Conservation (phyloP, 179 eudicot species). For the Patellifolia procumbens region DNA sequence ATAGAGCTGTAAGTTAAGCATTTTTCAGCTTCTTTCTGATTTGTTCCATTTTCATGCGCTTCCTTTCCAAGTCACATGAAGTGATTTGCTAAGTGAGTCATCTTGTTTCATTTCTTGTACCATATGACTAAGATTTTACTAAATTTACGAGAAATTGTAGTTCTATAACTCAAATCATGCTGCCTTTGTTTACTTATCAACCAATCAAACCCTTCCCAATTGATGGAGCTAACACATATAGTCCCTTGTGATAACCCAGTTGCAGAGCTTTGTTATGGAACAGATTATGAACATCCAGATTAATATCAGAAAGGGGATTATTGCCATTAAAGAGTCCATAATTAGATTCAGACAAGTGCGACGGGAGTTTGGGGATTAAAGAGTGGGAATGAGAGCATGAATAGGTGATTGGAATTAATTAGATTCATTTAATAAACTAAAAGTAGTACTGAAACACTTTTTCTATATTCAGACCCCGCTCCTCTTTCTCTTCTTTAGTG, state of each 20-base stretch:
- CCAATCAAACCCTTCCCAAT: neutral
- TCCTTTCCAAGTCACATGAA: neutral
- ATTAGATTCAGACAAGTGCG: neutral
- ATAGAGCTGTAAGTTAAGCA: slow-evolving; percentile 67
- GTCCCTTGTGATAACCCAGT: neutral
- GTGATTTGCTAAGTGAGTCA: neutral
- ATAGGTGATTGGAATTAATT: too few species aligned
- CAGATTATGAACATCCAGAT: neutral
- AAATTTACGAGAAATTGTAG: neutral
- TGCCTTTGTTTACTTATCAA: neutral
- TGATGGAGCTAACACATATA: neutral
- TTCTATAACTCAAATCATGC: neutral
- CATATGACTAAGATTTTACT: neutral
- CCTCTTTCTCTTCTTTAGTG: too few species aligned
- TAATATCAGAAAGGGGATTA: neutral
- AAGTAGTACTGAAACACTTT: too few species aligned
- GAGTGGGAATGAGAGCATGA: too few species aligned
- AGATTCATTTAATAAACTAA: too few species aligned
- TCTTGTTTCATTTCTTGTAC: neutral
- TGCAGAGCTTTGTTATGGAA: neutral
- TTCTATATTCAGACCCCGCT: too few species aligned
- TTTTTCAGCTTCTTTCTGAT: neutral
- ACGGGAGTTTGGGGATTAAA: too few species aligned
- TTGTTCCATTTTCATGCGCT: neutral
- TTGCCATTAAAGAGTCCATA: neutral